Evolutionary conservation across 768 basidiomycete species (phyloP), one percentile per base, ranked within the genome.

Genomic region (Russula dissimulans): DNA sequence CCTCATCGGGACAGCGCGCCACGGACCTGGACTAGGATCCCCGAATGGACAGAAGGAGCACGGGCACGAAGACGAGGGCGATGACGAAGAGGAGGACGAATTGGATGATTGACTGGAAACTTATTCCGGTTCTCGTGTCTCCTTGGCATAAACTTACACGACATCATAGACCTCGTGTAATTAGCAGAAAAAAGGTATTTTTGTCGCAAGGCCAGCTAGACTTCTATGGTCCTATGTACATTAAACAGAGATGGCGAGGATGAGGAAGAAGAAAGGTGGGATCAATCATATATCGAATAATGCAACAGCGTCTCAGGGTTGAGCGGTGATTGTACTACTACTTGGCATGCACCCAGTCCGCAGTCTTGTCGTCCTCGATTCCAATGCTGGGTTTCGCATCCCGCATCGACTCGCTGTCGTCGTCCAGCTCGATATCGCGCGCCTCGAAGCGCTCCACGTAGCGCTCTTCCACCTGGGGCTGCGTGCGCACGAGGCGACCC

Each of bases 361-460:
- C 11, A 43, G 2, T 48, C 6, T 44, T 29, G 36, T 50, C 48
- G 14, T 59, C 58, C 52, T 53, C 58, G 34, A 14, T 42, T 12
- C 5, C 38, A 0, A 51, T 41, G 26, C 43, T 36, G 1, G 29
- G 47, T 32, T 61, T 61, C 3, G 7, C 38, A 22, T 60, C 60
- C 18, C 14, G 46, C 6, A 41, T 15, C 38, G 59, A 38, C 34
- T 36, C 41, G 26, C 34, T 26, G 17, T 61, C 65, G 32, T 66
- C 65, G 14, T 62, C 60, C 26, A 57, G 36, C 29, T 54, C 54
- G 53, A 64, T 64, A 5, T 57, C 63, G 11, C 52, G 63, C 10
- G 61, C 63, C 43, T 64, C 63, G 47, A 57, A 64, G 18, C 63
- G 63, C 42, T 64, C 63, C 39, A 64, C 63, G 31, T 18, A 62